A percentile compares a stretch with the other conserved stretches of the same genome.
Conservation (phyloP, 768 basidiomycete genomes). For the Pisolithus microcarpus region DNA sequence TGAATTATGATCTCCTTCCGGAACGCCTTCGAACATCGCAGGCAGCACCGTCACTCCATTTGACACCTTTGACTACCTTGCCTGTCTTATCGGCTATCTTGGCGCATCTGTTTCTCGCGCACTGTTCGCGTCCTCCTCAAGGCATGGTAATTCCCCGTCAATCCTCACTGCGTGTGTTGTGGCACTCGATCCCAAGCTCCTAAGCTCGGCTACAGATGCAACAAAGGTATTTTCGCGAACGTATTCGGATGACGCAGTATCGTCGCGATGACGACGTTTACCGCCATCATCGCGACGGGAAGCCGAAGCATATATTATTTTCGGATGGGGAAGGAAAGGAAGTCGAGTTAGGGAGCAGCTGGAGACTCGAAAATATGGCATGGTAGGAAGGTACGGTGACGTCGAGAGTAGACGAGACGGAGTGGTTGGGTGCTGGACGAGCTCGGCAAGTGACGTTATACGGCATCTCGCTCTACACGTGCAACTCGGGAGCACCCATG, state of each 20-base stretch:
- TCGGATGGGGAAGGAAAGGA: background rate
- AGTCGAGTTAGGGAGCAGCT: background rate
- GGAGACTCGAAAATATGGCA: background rate
- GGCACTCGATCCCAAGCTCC: slow-evolving; percentile 12
- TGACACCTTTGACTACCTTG: slow-evolving; percentile 44
- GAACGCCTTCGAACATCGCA: slow-evolving; percentile 50
- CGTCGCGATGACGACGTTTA: too few species aligned
- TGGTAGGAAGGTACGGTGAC: slow-evolving; percentile 54
- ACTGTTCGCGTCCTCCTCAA: slow-evolving; percentile 27
- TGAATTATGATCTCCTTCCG: slow-evolving; percentile 10
- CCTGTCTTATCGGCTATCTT: slow-evolving; percentile 55
- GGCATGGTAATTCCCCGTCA: slow-evolving; percentile 18
- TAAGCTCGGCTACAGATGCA: slow-evolving; percentile 21
- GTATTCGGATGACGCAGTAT: too few species aligned
- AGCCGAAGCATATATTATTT: slow-evolving; percentile 10
- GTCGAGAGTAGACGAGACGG: slow-evolving; percentile 61
- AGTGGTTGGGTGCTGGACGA: slow-evolving; percentile 40
- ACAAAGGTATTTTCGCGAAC: background rate
- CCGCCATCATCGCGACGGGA: slow-evolving; percentile 16
- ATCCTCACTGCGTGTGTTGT: slow-evolving; percentile 21
- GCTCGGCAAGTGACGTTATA: slow-evolving; percentile 63
- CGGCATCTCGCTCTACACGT: slow-evolving; percentile 33
- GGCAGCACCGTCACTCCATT: slow-evolving; percentile 63
- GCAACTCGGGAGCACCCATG: slow-evolving; percentile 18
- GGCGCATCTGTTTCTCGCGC: slow-evolving; percentile 60